Evolutionary conservation across 192 early-diverging fungal species (phyloP).

Genomic region (Backusella parvicylindrica): DNA sequence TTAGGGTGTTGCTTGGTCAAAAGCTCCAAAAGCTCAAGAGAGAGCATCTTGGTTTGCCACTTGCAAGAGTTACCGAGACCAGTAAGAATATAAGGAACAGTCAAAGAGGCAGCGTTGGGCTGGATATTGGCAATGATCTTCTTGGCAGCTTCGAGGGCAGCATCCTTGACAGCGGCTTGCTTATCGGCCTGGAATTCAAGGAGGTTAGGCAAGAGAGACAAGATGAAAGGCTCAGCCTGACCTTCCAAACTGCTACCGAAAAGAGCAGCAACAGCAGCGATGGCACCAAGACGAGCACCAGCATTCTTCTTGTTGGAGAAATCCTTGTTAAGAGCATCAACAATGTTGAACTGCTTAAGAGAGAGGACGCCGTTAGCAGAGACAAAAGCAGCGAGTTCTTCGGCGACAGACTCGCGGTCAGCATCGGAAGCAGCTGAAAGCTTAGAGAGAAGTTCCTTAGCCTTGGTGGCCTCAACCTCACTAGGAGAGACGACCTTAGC

Average conservation of each 20-base stretch:
- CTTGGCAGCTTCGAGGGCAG: constrained; percentile 43
- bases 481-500: background rate
- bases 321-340: constrained; percentile 55
- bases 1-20: constrained; percentile 45
- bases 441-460: constrained; percentile 27
- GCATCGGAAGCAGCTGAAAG: constrained; percentile 28
- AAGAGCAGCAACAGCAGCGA: constrained; percentile 56
- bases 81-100: constrained; percentile 64
- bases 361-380: constrained; percentile 57
- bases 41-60: constrained; percentile 66
- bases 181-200: constrained; percentile 61
- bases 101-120: constrained; percentile 41
- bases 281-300: constrained; percentile 60
- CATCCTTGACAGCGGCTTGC: constrained; percentile 39
- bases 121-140: constrained; percentile 41
- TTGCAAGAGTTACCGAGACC: constrained; percentile 73
- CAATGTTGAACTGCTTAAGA: constrained; percentile 56
- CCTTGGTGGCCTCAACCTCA: constrained; percentile 19
- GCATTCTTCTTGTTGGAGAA: constrained; percentile 69
- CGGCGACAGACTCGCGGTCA: constrained; percentile 25
- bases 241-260: constrained; percentile 42
- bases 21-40: constrained; percentile 41
- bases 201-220: constrained; percentile 58
- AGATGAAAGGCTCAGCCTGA: constrained; percentile 64
- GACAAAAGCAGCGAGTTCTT: constrained; percentile 28